Base-by-base conservation (phyloP, 2,329 filamentous ascomycete genomes). In the Penicillium sp. region DNA sequence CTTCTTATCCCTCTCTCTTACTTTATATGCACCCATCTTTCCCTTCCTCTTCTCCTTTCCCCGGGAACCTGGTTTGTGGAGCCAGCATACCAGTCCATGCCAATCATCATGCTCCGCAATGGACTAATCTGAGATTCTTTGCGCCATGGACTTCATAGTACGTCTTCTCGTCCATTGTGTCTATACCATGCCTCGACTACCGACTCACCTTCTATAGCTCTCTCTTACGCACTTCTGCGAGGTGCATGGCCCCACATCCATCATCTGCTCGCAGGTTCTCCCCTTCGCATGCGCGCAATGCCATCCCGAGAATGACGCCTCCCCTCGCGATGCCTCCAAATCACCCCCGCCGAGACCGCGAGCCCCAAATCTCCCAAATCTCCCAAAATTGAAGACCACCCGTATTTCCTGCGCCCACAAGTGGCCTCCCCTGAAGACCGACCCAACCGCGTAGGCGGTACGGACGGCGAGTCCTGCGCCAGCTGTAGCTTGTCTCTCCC, bases 191-290 rank as follows among this genome's bases (percentile, higher is more conserved):
- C 37, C 37, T 34, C 22, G 20, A 36, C 46, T 51, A 27, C 32
- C 22, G 20, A 36, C 46, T 51, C 24, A 50, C 46, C 36, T 40
- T 31, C 28, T 43, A 40, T 58, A 81, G 78, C 74, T 81, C 61
- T 80, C 78, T 59, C 73, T 81, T 54, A 79, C 78, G 54, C 78
- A 81, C 68, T 81, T 81, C 64, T 81, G 78, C 67, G 78, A 81
- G 69, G 71, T 78, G 65, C 77, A 81, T 73, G 78, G 78, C 63
- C 78, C 78, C 14, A 81, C 78, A 42, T 80, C 77, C 46, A 79
- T 81, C 64, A 77, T 81, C 54, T 81, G 78, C 65, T 81, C 78
- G 48, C 78, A 81, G 63, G 75, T 79, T 53, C 69, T 77, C 40
- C 77, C 77, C 11, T 70, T 77, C 47, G 69, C 76, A 46, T 81